phyloP scores from a whole-genome alignment of 2,329 filamentous ascomycete genomes.

The Epichloe sibirici region DNA sequence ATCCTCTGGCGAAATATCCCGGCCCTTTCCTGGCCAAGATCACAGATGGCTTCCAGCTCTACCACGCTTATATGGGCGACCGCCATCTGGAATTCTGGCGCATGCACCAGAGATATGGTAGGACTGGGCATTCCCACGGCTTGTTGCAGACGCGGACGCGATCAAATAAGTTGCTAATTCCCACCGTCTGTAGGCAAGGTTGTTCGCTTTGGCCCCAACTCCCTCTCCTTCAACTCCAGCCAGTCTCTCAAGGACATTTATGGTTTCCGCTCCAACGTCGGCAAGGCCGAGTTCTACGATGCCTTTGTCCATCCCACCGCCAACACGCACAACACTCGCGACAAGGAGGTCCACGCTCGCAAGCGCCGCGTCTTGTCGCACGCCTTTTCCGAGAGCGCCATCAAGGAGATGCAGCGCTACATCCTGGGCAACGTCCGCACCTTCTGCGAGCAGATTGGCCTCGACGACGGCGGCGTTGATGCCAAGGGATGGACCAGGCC shows the following conservation, averaged over 20 bases:
- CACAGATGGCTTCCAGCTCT: slow-evolving; percentile 54
- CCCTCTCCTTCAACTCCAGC: slow-evolving; percentile 63
- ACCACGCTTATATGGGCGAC: slow-evolving; percentile 63
- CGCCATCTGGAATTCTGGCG: slow-evolving; percentile 62
- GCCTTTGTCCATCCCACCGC: slow-evolving; percentile 58
- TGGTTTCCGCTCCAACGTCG: slow-evolving; percentile 49
- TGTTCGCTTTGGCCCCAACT: slow-evolving; percentile 70
- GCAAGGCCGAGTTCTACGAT: slow-evolving; percentile 62
- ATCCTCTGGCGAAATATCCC: slow-evolving; percentile 52
- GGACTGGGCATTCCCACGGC: slow-evolving; percentile 2
- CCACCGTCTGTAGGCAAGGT: slow-evolving; percentile 32
- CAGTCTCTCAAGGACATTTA: slow-evolving; percentile 56
- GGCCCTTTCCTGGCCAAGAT: slow-evolving; percentile 52
- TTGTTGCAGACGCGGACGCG: too few relatives aligned
- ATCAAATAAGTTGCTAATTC: background rate
- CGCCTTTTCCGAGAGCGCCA: slow-evolving; percentile 54
- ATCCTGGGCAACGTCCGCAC: slow-evolving; percentile 54
- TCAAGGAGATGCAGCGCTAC: slow-evolving; percentile 57
- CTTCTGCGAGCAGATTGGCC: slow-evolving; percentile 48
- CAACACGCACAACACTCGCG: slow-evolving; percentile 62
- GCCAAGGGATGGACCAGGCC: slow-evolving; percentile 44
- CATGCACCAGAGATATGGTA: slow-evolving; percentile 60
- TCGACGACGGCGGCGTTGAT: slow-evolving; percentile 26
- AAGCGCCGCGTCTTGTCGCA: slow-evolving; percentile 62
- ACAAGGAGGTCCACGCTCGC: slow-evolving; percentile 55